Conservation (phyloP, 2,329 filamentous ascomycete genomes). For the Alternaria alternata region DNA sequence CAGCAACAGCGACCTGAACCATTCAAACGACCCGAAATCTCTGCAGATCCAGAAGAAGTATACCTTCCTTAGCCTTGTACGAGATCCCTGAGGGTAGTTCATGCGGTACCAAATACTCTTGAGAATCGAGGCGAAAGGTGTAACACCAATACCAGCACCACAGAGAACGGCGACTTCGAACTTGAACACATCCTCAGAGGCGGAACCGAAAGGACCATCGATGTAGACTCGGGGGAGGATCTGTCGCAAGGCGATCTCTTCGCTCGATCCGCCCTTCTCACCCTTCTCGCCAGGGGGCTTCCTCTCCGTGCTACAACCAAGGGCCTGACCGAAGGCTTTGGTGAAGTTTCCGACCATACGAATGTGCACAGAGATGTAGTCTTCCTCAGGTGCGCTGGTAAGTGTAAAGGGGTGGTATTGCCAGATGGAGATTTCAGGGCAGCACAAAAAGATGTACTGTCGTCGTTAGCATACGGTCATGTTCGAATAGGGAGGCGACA, state of each 20-base stretch:
- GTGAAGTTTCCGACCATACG: slow-evolving; percentile 86
- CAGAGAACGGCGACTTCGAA: slow-evolving; percentile 62
- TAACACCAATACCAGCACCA: slow-evolving; percentile 62
- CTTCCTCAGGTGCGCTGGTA: slow-evolving; percentile 86
- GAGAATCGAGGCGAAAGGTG: slow-evolving; percentile 62
- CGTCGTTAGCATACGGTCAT: slow-evolving; percentile 18
- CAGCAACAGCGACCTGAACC: slow-evolving; percentile 83
- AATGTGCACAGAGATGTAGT: slow-evolving; percentile 88
- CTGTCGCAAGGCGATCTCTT: slow-evolving; percentile 73
- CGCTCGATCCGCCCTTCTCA: slow-evolving; percentile 66
- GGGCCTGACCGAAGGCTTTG: slow-evolving; percentile 69
- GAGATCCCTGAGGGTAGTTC: slow-evolving; percentile 79
- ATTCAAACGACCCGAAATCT: slow-evolving; percentile 88
- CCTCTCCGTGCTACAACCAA: slow-evolving; percentile 78
- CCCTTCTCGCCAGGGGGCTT: slow-evolving; percentile 57
- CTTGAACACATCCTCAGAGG: slow-evolving; percentile 87
- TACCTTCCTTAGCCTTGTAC: slow-evolving; percentile 81
- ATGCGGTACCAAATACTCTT: slow-evolving; percentile 95
- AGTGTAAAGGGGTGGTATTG: slow-evolving; percentile 89
- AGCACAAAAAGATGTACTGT: slow-evolving; percentile 86
- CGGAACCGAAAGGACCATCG: slow-evolving; percentile 85
- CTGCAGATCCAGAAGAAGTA: slow-evolving; percentile 95
- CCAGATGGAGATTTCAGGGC: slow-evolving; percentile 84
- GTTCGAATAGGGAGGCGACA: background rate
- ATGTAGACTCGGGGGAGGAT: slow-evolving; percentile 82